Percentiles rank a stretch among this genome's conserved stretches.
phyloP scores from a whole-genome alignment of 495 filamentous ascomycete species.

The Hypoxylon subgilvum region DNA sequence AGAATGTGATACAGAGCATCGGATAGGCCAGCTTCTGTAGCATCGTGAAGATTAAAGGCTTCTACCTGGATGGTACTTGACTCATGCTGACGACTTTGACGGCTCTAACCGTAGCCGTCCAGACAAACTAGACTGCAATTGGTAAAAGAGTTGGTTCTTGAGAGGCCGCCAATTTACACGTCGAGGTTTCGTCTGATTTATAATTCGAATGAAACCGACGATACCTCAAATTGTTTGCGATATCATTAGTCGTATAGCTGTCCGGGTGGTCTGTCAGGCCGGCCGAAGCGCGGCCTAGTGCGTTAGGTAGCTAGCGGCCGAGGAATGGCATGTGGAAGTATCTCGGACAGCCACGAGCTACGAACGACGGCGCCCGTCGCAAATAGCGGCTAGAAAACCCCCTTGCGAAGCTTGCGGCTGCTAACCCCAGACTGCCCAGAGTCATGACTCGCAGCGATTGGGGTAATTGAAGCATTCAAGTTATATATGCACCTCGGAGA shows the following conservation, averaged over 20 bases:
- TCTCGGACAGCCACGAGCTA: background rate
- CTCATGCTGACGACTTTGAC: conserved; percentile 13
- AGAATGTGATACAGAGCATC: conserved; percentile 9
- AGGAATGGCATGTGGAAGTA: background rate
- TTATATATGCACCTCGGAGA: no score
- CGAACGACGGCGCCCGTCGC: conserved; percentile 6
- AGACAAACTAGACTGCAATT: conserved; percentile 3
- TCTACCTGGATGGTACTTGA: conserved; percentile 7
- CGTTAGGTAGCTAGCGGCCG: background rate
- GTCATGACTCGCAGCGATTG: background rate
- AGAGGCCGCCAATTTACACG: conserved; percentile 15
- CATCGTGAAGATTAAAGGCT: conserved; percentile 8
- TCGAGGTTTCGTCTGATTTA: conserved; percentile 8
- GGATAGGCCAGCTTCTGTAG: conserved; percentile 22
- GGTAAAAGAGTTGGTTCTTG: conserved; percentile 6
- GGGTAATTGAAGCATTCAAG: conserved; percentile 2
- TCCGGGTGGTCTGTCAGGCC: conserved; percentile 13
- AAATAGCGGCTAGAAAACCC: conserved; percentile 16
- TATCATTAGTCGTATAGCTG: conserved; percentile 22
- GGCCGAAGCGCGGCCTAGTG: conserved; percentile 28
- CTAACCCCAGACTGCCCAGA: conserved; percentile 6
- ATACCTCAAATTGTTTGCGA: conserved; percentile 13
- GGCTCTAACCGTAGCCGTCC: background rate
- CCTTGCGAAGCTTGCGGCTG: conserved; percentile 16
- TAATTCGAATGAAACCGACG: conserved; percentile 30